A percentile compares a stretch with the other conserved stretches of the same genome.
Conservation (phyloP, 2,329 filamentous ascomycete species). For the Hypoxylon rubiginosum region DNA sequence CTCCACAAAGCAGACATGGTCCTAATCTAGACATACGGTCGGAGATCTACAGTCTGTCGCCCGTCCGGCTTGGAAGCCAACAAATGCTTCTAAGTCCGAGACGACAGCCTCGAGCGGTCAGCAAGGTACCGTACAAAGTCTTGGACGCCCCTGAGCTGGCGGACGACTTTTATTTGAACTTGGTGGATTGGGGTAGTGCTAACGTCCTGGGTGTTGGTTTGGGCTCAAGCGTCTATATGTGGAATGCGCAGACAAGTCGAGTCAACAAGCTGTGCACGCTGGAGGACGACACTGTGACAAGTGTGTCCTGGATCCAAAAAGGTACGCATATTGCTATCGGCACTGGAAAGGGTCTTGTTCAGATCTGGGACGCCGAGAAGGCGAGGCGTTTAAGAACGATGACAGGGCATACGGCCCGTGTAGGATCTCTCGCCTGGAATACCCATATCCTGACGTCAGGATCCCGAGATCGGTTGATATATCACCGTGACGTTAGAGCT, state of each 20-base stretch:
- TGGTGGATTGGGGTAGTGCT: conserved; percentile 97
- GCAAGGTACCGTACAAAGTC: conserved; percentile 98
- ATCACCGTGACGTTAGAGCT: conserved; percentile 93
- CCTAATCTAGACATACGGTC: conserved; percentile 90
- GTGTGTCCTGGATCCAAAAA: conserved; percentile 98
- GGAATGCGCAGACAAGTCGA: conserved; percentile 91
- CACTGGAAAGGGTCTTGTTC: conserved; percentile 92
- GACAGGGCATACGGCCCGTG: conserved; percentile 94
- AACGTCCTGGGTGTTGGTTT: conserved; percentile 95
- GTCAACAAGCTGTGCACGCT: conserved; percentile 96
- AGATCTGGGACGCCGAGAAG: conserved; percentile 97
- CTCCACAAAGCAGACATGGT: conserved; percentile 87
- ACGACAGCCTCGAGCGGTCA: conserved; percentile 88
- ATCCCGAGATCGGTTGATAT: conserved; percentile 92
- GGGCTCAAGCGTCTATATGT: conserved; percentile 96
- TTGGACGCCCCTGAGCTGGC: conserved; percentile 95
- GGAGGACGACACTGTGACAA: conserved; percentile 93
- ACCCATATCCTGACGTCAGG: conserved; percentile 97
- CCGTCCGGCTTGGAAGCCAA: conserved; percentile 92
- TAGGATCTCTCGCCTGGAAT: conserved; percentile 97
- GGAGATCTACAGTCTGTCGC: conserved; percentile 95
- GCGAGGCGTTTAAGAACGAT: conserved; percentile 90
- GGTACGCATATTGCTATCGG: conserved; percentile 96
- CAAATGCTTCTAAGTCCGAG: conserved; percentile 92
- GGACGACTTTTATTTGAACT: conserved; percentile 97